These are phyloP conservation scores for Zygosaccharomyces lentus DNA, from an alignment of 805 yeast species.

Conservation along the genomic window DNA sequence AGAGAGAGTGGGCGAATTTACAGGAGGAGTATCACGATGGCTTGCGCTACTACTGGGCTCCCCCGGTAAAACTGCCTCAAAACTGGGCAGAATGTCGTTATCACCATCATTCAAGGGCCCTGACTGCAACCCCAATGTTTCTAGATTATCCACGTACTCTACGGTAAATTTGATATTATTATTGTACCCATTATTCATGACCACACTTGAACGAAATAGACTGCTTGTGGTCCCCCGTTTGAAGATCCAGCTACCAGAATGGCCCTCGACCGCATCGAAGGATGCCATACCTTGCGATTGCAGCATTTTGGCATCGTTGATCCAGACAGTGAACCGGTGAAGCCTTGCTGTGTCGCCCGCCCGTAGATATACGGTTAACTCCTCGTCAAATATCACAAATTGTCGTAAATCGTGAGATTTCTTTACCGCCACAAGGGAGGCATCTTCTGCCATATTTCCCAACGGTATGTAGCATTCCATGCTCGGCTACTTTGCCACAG, in stretches of 20 bases:
- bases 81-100: conserved; percentile 23
- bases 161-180: conserved; percentile 23
- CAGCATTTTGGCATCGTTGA: conserved; percentile 30
- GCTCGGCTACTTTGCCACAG: background rate
- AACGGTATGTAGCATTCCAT: conserved; percentile 28
- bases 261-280: conserved; percentile 2
- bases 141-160: conserved; percentile 9
- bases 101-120: conserved; percentile 4
- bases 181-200: conserved; percentile 34
- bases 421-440: conserved; percentile 9
- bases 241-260: conserved; percentile 15
- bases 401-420: conserved; percentile 20
- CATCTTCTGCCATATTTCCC: conserved; percentile 7
- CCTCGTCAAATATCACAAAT: conserved; percentile 33
- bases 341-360: conserved; percentile 6
- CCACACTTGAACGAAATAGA: conserved; percentile 30
- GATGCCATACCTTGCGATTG: conserved; percentile 8
- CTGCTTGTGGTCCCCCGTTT: conserved; percentile 16
- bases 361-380: conserved; percentile 17
- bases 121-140: background rate
- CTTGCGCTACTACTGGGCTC: background rate
- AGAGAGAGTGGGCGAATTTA: background rate
- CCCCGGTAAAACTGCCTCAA: conserved; percentile 27
- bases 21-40: background rate
- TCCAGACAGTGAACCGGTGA: conserved; percentile 21